Percentiles rank a stretch among this genome's conserved stretches.
Evolutionary conservation across 371 early-diverging fungal species (phyloP).

Genomic region (Apophysomyces variabilis): DNA sequence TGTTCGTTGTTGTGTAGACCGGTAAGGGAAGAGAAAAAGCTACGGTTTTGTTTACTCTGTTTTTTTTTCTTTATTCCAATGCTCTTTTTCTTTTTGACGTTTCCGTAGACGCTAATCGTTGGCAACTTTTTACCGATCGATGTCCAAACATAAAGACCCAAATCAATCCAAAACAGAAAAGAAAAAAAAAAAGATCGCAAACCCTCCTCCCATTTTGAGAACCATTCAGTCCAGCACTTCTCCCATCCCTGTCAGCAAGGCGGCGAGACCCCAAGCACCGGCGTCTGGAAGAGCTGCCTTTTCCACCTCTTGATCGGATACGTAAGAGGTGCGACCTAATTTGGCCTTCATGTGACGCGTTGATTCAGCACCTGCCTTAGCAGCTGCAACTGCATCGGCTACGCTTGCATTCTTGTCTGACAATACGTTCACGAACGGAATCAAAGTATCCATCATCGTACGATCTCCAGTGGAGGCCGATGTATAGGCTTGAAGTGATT

Average conservation of each 20-base stretch:
- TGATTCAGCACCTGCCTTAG: slow-evolving; percentile 57
- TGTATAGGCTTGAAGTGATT: slow-evolving; percentile 70
- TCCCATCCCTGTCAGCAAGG: slow-evolving; percentile 58
- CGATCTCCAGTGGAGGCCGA: slow-evolving; percentile 79
- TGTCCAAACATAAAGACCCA: slow-evolving; percentile 29
- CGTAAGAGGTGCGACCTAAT: slow-evolving; percentile 76
- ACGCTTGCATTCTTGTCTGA: slow-evolving; percentile 31
- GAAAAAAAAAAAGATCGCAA: not conserved
- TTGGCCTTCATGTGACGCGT: slow-evolving; percentile 64
- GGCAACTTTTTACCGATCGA: slow-evolving; percentile 83
- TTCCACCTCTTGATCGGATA: slow-evolving; percentile 54
- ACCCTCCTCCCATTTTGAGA: not conserved
- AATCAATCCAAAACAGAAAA: not conserved
- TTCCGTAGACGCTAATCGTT: slow-evolving; percentile 62
- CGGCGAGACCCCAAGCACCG: slow-evolving; percentile 69
- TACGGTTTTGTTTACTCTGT: no score
- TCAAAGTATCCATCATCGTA: slow-evolving; percentile 78
- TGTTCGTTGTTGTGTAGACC: slow-evolving; percentile 21
- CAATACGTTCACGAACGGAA: slow-evolving; percentile 66
- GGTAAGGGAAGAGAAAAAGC: slow-evolving; percentile 17
- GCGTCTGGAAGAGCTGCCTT: slow-evolving; percentile 64
- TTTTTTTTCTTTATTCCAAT: not conserved
- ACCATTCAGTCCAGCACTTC: not conserved
- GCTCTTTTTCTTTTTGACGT: not conserved
- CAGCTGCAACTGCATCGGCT: slow-evolving; percentile 58